A percentile compares a stretch with the other conserved stretches of the same genome.
Conservation (phyloP, 2,329 filamentous ascomycete genomes). For the Colletotrichum cereale region DNA sequence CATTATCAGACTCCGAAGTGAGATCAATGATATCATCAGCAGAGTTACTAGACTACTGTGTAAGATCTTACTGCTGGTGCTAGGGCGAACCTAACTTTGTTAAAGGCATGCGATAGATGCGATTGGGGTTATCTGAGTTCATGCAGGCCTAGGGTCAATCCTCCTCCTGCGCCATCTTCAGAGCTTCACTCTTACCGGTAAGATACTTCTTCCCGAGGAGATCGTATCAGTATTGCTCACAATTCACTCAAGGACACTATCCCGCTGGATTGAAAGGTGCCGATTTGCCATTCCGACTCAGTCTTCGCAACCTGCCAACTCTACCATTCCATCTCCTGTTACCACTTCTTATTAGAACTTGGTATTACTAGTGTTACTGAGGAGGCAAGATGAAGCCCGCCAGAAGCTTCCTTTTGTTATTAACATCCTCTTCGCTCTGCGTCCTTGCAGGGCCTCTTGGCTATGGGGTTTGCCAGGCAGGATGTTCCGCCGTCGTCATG, state of each 20-base stretch:
- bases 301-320: background rate
- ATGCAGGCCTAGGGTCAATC: background rate
- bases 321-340: background rate
- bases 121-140: background rate
- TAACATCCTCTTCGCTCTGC: background rate
- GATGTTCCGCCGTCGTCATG: background rate
- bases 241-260: background rate
- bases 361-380: background rate
- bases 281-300: background rate
- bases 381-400: background rate
- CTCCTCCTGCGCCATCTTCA: background rate
- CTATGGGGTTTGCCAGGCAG: background rate
- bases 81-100: background rate
- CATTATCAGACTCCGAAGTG: too few relatives aligned
- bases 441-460: background rate
- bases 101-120: background rate
- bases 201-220: background rate
- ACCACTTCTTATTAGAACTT: background rate
- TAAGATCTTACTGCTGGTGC: too few relatives aligned
- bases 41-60: too few relatives aligned
- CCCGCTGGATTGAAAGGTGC: background rate
- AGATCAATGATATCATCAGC: too few relatives aligned
- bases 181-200: background rate
- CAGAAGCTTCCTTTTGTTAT: background rate
- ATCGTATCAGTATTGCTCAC: background rate